Evolutionary conservation across 148 eudicot genomes (phyloP), one percentile per base, ranked within the genome.

Genomic region (Rhododendron ferrugineum): DNA sequence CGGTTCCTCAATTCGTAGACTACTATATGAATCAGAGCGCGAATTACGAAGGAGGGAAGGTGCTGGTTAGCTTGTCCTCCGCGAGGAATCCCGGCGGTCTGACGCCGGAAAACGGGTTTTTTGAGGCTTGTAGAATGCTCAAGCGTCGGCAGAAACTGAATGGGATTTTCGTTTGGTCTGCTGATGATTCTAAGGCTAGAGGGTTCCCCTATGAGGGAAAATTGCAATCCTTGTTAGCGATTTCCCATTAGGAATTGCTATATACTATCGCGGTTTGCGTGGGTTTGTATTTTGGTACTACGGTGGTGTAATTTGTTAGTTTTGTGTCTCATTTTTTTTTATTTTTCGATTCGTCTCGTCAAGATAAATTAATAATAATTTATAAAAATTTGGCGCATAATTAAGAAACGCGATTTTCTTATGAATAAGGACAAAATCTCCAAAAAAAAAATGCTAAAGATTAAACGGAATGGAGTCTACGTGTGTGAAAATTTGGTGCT

Each of bases 131-230:
- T 81, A 75, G 66, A 30, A 64, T 4, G 86, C 85, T 89, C 9
- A 87, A 82, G 64, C 82, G 82, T n/a, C 78, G 83, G 80, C 7
- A 52, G 23, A 37, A 82, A 80, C 89, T 89, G 11, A n/a, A 83
- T 46, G 91, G 89, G 11, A 87, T 87, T 49, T 89, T 87, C 52
- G 76, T 74, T 82, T 87, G 89, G 89, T 89, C 79, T 80, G 91
- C 91, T 5, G 91, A 89, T 87, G 91, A 87, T 36, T 89, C 91
- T 2, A 87, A 77, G 80, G 56, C 44, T 0, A 49, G 26, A n/a
- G 86, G 84, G 16, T 89, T 89, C 6, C 83, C 23, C 52, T 87
- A 87, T 74, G 91, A 89, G 78, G 83, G 52, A 85, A 66, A 52
- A 42, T 82, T 86, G 1, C 89, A 89, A 26, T 47, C 80, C 3